A percentile compares a stretch with the other conserved stretches of the same genome.
Evolutionary conservation across 1,284 basidiomycete genomes (phyloP).

Genomic region (Marasmius sp.): DNA sequence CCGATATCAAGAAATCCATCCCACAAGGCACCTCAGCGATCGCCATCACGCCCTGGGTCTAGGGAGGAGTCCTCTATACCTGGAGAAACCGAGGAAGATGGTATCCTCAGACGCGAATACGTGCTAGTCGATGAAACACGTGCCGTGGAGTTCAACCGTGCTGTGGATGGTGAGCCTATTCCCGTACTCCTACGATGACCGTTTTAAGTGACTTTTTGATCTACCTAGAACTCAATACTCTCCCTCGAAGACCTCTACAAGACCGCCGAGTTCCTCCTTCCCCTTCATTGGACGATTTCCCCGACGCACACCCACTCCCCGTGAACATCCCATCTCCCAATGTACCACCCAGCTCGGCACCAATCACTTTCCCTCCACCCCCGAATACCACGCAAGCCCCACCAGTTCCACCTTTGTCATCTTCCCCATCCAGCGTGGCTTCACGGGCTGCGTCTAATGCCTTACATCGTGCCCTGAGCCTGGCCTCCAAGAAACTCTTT

Average conservation of each 20-base stretch:
- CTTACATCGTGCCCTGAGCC: conserved; percentile 81
- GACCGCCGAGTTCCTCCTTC: conserved; percentile 50
- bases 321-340: conserved; percentile 29
- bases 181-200: neutral
- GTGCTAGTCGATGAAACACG: conserved; percentile 75
- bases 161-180: conserved; percentile 62
- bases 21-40: conserved; percentile 6
- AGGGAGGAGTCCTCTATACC: conserved; percentile 71
- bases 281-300: conserved; percentile 41
- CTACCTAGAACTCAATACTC: conserved; percentile 58
- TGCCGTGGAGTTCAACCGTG: conserved; percentile 76
- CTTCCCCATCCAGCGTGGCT: conserved; percentile 62
- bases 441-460: conserved; percentile 67
- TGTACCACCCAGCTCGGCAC: conserved; percentile 26
- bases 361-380: conserved; percentile 67
- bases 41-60: conserved; percentile 38
- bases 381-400: conserved; percentile 37
- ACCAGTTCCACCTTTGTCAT: conserved; percentile 49
- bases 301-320: conserved; percentile 11
- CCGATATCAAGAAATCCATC: conserved; percentile 7
- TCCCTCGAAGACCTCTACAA: conserved; percentile 55
- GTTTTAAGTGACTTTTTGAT: neutral
- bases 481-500: conserved; percentile 90
- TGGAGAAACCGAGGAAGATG: conserved; percentile 82
- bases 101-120: conserved; percentile 70